Evolutionary conservation across 768 basidiomycete species (phyloP).

Genomic region (Pisolithus marmoratus): DNA sequence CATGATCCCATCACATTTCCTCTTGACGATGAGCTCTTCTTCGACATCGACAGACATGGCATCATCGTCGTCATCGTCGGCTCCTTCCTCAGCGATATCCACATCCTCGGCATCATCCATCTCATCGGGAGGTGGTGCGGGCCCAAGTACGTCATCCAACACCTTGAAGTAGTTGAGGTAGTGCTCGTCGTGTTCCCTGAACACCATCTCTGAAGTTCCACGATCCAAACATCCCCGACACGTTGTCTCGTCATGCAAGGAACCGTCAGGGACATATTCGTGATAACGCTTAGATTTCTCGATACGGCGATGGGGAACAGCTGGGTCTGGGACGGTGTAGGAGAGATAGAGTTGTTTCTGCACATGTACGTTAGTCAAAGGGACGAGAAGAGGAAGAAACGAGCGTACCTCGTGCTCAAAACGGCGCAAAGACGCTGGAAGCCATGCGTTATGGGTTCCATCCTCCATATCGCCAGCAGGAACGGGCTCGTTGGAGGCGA

Average conservation of each 20-base stretch:
- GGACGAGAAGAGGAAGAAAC: too few relatives aligned
- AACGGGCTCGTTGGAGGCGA: conserved; percentile 28
- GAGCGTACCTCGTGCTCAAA: conserved; percentile 21
- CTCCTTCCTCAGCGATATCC: conserved; percentile 19
- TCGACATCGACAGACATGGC: conserved; percentile 18
- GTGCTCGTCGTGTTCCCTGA: conserved; percentile 19
- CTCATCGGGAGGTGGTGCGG: conserved; percentile 16
- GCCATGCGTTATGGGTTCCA: conserved; percentile 39
- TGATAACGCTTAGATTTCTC: conserved; percentile 33
- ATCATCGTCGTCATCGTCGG: conserved; percentile 11
- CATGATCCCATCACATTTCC: conserved; percentile 47
- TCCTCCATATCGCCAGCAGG: conserved; percentile 29
- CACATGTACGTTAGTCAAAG: too few relatives aligned
- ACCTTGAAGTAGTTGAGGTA: conserved; percentile 21
- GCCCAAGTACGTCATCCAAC: conserved; percentile 6
- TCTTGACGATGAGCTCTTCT: conserved; percentile 18
- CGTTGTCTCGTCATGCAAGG: conserved; percentile 37
- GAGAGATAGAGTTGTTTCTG: not conserved
- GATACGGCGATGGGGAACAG: not conserved
- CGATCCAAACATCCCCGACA: conserved; percentile 30
- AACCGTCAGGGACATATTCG: conserved; percentile 33
- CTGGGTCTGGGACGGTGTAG: conserved; percentile 1
- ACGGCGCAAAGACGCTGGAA: conserved; percentile 19
- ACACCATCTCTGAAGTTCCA: conserved; percentile 23
- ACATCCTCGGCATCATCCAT: conserved; percentile 23